Evolutionary conservation across 2,329 filamentous ascomycete species (phyloP).

Genomic region (Penicillium sp.): DNA sequence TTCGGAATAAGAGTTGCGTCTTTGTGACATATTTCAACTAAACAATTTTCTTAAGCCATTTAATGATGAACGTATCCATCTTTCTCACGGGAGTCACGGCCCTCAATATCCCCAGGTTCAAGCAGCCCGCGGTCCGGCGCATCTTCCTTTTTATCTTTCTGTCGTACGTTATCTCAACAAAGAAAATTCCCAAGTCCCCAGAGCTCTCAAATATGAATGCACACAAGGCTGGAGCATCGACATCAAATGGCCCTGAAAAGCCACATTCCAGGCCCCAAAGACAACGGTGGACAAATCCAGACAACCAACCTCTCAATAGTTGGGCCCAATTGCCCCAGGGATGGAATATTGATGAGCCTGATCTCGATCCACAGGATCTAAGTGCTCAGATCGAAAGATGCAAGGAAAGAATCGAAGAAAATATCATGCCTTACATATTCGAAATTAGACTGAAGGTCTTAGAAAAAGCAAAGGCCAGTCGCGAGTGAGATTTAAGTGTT

Average conservation of each 20-base stretch:
- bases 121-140: background rate
- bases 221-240: background rate
- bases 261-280: background rate
- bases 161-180: background rate
- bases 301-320: background rate
- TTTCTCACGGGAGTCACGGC: background rate
- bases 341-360: background rate
- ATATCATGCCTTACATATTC: background rate
- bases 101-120: background rate
- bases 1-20: background rate
- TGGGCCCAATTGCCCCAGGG: background rate
- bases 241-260: background rate
- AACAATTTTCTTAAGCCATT: background rate
- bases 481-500: background rate
- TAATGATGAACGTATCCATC: background rate
- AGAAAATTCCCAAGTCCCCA: background rate
- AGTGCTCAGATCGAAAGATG: conserved; percentile 1
- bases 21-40: background rate
- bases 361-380: background rate
- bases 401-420: background rate
- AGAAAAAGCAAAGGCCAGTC: background rate
- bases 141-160: background rate
- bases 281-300: background rate
- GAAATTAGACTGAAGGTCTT: background rate
- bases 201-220: background rate